A percentile compares a stretch with the other conserved stretches of the same genome.
phyloP scores from a whole-genome alignment of 2,329 filamentous ascomycete genomes.

The Cladosporium phlei region DNA sequence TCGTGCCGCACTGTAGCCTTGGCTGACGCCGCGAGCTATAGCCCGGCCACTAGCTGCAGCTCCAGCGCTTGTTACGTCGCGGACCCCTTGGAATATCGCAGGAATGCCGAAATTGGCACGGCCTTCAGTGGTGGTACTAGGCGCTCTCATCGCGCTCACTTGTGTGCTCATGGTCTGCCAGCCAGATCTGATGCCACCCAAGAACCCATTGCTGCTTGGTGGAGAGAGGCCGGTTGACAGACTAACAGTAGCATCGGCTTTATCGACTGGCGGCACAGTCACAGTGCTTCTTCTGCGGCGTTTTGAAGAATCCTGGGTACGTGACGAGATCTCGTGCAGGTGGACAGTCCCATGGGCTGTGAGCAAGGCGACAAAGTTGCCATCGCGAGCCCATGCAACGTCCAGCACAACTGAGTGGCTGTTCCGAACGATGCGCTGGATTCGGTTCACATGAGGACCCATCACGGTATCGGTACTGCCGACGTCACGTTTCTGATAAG shows the following conservation, averaged over 20 bases:
- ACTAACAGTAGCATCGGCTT: constrained; percentile 31
- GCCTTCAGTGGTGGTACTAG: constrained; percentile 14
- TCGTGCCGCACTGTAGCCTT: constrained; percentile 66
- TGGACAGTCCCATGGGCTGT: constrained; percentile 95
- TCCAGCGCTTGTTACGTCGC: constrained; percentile 28
- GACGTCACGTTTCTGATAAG: constrained; percentile 16
- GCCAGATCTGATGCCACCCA: constrained; percentile 32
- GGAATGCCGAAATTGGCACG: constrained; percentile 22
- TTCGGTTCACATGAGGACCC: constrained; percentile 63
- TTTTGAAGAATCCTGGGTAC: constrained; percentile 16
- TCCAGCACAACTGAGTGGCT: constrained; percentile 88
- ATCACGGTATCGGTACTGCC: constrained; percentile 20
- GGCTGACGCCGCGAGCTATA: constrained; percentile 68
- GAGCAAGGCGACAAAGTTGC: constrained; percentile 79
- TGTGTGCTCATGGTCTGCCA: constrained; percentile 40
- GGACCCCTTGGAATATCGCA: constrained; percentile 30
- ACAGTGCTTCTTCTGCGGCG: constrained; percentile 23
- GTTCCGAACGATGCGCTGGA: constrained; percentile 85
- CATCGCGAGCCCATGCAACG: constrained; percentile 79
- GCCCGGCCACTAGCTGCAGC: constrained; percentile 63
- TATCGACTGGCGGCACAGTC: constrained; percentile 22
- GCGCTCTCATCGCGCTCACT: constrained; percentile 26
- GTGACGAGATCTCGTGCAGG: constrained; percentile 71
- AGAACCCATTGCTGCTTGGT: constrained; percentile 28
- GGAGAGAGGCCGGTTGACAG: constrained; percentile 29